A percentile compares a stretch with the other conserved stretches of the same genome.
Evolutionary conservation across 306 rosid genomes (phyloP).

Genomic region (Cyclanthera cordifolia): DNA sequence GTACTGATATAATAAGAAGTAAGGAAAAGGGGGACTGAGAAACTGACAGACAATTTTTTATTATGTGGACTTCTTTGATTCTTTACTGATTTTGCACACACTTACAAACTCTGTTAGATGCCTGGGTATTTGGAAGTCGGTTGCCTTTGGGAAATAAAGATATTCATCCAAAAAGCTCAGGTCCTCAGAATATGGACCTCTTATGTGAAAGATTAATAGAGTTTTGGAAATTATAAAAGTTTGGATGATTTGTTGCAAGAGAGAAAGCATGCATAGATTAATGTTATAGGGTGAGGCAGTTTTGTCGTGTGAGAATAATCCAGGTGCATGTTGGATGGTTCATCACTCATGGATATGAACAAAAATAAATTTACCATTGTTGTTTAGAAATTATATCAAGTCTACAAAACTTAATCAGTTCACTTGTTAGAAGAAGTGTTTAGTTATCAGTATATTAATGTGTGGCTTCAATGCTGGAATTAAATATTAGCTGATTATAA

Average conservation of each 20-base stretch:
- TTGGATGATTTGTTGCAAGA: slow-evolving; percentile 2
- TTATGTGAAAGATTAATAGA: neutral
- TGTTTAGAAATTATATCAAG: neutral
- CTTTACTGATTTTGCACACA: neutral
- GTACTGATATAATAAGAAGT: neutral
- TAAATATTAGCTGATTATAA: slow-evolving; percentile 28
- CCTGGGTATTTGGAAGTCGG: neutral
- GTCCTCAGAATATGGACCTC: neutral
- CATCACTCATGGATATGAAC: too few species aligned
- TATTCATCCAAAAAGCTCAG: neutral
- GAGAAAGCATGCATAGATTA: neutral
- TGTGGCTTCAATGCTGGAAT: slow-evolving; percentile 6
- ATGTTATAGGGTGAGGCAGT: too few species aligned
- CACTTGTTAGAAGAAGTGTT: neutral
- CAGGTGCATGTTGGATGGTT: too few species aligned
- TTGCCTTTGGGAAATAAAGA: neutral
- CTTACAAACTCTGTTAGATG: neutral
- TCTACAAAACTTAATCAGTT: neutral
- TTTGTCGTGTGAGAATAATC: too few species aligned
- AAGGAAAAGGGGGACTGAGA: neutral
- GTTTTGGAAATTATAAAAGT: neutral
- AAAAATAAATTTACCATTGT: neutral
- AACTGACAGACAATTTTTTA: neutral
- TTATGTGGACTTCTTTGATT: neutral
- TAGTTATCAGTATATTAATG: neutral